Conservation (phyloP, 129 eudicot species). For the Artemisia tridentata region DNA sequence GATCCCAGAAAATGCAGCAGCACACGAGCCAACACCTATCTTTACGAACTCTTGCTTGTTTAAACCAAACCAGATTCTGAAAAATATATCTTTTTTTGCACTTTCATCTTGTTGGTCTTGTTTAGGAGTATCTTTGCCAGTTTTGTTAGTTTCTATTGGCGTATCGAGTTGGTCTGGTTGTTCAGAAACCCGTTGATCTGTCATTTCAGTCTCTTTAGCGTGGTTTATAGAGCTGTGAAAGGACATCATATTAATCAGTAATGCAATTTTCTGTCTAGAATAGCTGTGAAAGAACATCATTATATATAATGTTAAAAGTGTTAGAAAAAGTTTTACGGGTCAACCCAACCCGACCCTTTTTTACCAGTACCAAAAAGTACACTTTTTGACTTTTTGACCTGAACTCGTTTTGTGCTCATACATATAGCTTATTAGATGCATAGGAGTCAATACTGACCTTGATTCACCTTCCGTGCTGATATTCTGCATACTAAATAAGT, state of each 20-base stretch:
- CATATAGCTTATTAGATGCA: not conserved
- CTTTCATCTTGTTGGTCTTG: slow-evolving; percentile 35
- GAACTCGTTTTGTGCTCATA: not conserved
- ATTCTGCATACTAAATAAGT: slow-evolving; percentile 71
- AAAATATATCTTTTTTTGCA: slow-evolving; percentile 41
- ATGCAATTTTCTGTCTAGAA: not conserved
- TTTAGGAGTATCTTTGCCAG: slow-evolving; percentile 30
- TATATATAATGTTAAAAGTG: not conserved
- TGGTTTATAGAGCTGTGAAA: slow-evolving; percentile 40
- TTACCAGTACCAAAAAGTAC: not conserved
- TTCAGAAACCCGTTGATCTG: slow-evolving; percentile 27
- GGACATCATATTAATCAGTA: slow-evolving; percentile 10
- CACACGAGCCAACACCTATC: slow-evolving; percentile 57
- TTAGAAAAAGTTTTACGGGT: not conserved
- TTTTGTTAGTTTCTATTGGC: slow-evolving; percentile 21
- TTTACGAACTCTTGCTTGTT: slow-evolving; percentile 45
- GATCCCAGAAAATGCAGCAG: slow-evolving; percentile 87
- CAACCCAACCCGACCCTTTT: not conserved
- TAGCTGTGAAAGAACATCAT: slow-evolving; percentile 32
- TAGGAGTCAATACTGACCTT: slow-evolving; percentile 37
- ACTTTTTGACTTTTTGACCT: not conserved
- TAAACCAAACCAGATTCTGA: slow-evolving; percentile 79
- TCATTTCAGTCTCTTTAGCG: slow-evolving; percentile 37
- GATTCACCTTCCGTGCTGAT: slow-evolving; percentile 47
- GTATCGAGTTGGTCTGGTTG: slow-evolving; percentile 28